A percentile compares a stretch with the other conserved stretches of the same genome.
Conservation (phyloP, 345 rosid species). For the Gossypium rotundifolium region DNA sequence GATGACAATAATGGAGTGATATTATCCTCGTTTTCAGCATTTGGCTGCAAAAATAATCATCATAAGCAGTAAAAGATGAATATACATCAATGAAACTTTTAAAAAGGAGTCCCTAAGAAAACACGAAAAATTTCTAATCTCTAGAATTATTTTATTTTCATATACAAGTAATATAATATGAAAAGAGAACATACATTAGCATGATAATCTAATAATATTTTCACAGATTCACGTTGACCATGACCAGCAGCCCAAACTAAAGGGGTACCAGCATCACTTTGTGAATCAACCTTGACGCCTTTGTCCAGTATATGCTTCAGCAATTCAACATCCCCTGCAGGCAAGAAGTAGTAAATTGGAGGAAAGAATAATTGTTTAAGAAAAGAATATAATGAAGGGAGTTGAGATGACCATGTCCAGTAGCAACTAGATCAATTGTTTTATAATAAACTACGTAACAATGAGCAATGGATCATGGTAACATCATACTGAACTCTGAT, state of each 20-base stretch:
- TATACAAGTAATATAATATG: not conserved
- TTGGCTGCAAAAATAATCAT: conserved; percentile 52
- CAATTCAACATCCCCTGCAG: conserved; percentile 68
- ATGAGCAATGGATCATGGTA: not conserved
- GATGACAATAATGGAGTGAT: conserved; percentile 82
- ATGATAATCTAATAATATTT: conserved; percentile 65
- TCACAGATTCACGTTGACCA: conserved; percentile 62
- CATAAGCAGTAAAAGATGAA: not conserved
- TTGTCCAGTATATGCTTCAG: conserved; percentile 17
- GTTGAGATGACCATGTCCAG: not conserved
- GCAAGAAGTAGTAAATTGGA: conserved; percentile 15
- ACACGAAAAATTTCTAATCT: not conserved
- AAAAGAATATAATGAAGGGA: not conserved
- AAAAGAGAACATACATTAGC: conserved; percentile 53
- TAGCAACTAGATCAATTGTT: not conserved
- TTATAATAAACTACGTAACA: not conserved
- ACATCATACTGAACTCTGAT: not conserved
- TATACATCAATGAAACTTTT: not conserved
- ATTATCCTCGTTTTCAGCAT: conserved; percentile 79
- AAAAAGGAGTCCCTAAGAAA: not conserved
- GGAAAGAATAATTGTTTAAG: conserved; percentile 8
- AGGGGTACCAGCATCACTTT: conserved; percentile 57
- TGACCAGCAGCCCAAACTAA: conserved; percentile 40
- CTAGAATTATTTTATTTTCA: not conserved
- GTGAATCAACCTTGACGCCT: not conserved